Evolutionary conservation across 2,329 filamentous ascomycete species (phyloP), one percentile per base, ranked within the genome.

Genomic region (Fusarium sp.): DNA sequence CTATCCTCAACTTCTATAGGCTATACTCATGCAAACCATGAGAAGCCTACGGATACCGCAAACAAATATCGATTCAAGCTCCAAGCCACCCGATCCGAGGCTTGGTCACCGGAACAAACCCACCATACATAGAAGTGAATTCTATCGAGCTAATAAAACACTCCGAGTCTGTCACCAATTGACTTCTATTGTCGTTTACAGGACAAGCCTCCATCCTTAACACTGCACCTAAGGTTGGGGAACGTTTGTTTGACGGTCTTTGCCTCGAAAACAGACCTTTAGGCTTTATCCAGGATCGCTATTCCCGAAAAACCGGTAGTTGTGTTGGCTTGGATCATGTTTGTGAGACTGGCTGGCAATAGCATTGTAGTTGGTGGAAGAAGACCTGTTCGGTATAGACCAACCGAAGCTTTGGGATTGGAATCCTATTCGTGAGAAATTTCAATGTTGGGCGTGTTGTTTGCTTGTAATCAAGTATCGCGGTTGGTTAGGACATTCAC

Each of bases 141-240:
- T 20, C 25, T 22, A 22, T 53, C 20, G 15, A 53, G 49, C 49
- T 34, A 53, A 41, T 27, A 44, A 25, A 46, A 43, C 34, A 53
- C 32, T 27, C 16, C 24, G 43, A 53, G 32, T 29, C 34, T 66
- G 24, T 22, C 12, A 24, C 29, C 5, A 47, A 44, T 56, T 43
- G 45, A 45, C 30, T 64, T 49, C 29, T 30, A 45, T 58, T 54
- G 25, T 51, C 29, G 29, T n/a, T 16, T 20, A 20, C 22, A 45
- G 43, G 24, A 40, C 25, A 69, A 44, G 63, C 63, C 63, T 60
- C 32, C 63, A 71, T 68, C 71, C 63, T 62, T 46, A 15, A 47
- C 30, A 24, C 9, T 22, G 43, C 38, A 22, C 30, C n/a, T 40
- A 29, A 29, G 34, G 34, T 38, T 38, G 18, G 18, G 34, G 34